Evolutionary conservation across 2,329 filamentous ascomycete species (phyloP).

Genomic region (Fusarium oligoseptatum): DNA sequence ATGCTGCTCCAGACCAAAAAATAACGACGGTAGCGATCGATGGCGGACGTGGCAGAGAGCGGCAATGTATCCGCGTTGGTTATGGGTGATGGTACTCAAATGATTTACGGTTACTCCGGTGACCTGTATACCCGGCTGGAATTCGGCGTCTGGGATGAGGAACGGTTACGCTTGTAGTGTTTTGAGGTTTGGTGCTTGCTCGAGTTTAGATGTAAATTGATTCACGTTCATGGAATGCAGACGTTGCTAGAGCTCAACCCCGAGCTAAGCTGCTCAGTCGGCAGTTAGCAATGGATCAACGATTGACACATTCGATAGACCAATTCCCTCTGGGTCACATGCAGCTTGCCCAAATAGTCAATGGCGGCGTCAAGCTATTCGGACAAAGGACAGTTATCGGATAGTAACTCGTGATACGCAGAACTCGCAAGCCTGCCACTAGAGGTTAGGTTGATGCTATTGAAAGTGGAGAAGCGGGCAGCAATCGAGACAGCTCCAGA

Average conservation of each 20-base stretch:
- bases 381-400: constrained; percentile 5
- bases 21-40: constrained; percentile 5
- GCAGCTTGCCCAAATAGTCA: constrained; percentile 22
- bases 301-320: constrained; percentile 1
- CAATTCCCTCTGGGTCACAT: not conserved
- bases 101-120: constrained; percentile 43
- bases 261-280: not conserved
- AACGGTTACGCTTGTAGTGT: constrained; percentile 44
- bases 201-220: constrained; percentile 33
- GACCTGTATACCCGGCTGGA: constrained; percentile 47
- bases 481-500: constrained; percentile 14
- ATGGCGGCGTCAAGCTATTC: constrained; percentile 26
- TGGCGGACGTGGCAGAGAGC: not conserved
- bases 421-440: constrained; percentile 15
- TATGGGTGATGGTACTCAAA: constrained; percentile 31
- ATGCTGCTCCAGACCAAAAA: constrained; percentile 28
- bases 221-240: constrained; percentile 3
- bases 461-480: not conserved
- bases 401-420: constrained; percentile 23
- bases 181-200: constrained; percentile 35
- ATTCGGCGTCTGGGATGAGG: constrained; percentile 50
- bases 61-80: constrained; percentile 4
- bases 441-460: constrained; percentile 15
- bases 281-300: not conserved
- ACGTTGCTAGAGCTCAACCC: not conserved